Conservation (phyloP, 495 filamentous ascomycete genomes). For the Tuber calosporum region DNA sequence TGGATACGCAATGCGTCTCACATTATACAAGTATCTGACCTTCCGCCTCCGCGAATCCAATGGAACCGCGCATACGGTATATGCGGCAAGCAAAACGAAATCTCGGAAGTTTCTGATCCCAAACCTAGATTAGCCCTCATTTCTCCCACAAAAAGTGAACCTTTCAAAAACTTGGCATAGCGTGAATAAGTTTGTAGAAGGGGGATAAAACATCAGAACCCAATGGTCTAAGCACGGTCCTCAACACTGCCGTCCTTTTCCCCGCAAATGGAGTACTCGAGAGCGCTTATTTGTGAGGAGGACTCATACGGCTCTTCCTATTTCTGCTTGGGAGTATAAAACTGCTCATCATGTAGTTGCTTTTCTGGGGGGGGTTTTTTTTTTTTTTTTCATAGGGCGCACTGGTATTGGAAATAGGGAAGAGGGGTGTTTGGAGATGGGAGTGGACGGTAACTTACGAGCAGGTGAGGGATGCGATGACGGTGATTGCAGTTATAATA, state of each 20-base stretch:
- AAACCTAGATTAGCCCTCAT: background rate
- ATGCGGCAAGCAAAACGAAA: background rate
- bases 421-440: background rate
- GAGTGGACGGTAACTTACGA: background rate
- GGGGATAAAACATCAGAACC: conserved; percentile 34
- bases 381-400: background rate
- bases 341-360: conserved; percentile 41
- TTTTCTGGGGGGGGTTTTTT: conserved; percentile 7
- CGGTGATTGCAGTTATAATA: background rate
- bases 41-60: background rate
- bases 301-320: conserved; percentile 44
- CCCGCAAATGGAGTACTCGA: conserved; percentile 15
- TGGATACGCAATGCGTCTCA: background rate
- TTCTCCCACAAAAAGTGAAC: background rate
- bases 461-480: background rate
- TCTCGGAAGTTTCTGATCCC: background rate
- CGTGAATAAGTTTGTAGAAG: background rate
- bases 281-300: conserved; percentile 15
- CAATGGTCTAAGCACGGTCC: conserved; percentile 42
- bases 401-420: background rate
- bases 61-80: background rate
- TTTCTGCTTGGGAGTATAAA: conserved; percentile 36
- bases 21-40: background rate
- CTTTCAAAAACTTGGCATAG: background rate
- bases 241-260: conserved; percentile 24